Evolutionary conservation across 2,329 filamentous ascomycete genomes (phyloP).

Genomic region (Cercospora brassicicola): DNA sequence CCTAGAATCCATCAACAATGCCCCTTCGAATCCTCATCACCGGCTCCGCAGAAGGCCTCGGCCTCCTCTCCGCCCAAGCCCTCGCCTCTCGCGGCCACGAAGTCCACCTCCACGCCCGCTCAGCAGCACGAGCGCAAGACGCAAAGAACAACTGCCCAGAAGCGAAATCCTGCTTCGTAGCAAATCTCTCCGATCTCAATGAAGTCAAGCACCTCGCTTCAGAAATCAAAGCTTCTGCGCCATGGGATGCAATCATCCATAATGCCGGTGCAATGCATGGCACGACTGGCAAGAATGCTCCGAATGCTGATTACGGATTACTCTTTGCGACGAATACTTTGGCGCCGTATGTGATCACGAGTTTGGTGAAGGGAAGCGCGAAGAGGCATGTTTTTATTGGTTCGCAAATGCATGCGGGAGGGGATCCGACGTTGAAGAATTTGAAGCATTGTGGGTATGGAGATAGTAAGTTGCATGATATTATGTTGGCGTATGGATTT

Average conservation of each 20-base stretch:
- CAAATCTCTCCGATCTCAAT: conserved; percentile 8
- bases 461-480: conserved; percentile 15
- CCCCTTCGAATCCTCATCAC: conserved; percentile 15
- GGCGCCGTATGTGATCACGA: conserved; percentile 14
- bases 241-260: conserved; percentile 15
- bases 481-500: conserved; percentile 13
- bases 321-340: conserved; percentile 16
- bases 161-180: conserved; percentile 16
- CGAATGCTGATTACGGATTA: conserved; percentile 7
- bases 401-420: conserved; percentile 11
- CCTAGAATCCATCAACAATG: background rate
- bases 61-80: conserved; percentile 11
- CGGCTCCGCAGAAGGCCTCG: conserved; percentile 15
- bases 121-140: conserved; percentile 7
- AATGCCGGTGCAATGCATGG: conserved; percentile 15
- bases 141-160: conserved; percentile 6
- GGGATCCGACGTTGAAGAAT: conserved; percentile 5
- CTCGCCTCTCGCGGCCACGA: conserved; percentile 12
- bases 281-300: conserved; percentile 1
- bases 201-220: conserved; percentile 11
- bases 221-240: conserved; percentile 2
- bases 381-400: conserved; percentile 14
- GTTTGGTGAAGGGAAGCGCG: background rate
- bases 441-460: conserved; percentile 13
- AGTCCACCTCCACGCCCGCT: conserved; percentile 15